These are phyloP conservation scores for Tremella yokohamensis DNA, from an alignment of 768 basidiomycete species.

Conservation along the genomic window DNA sequence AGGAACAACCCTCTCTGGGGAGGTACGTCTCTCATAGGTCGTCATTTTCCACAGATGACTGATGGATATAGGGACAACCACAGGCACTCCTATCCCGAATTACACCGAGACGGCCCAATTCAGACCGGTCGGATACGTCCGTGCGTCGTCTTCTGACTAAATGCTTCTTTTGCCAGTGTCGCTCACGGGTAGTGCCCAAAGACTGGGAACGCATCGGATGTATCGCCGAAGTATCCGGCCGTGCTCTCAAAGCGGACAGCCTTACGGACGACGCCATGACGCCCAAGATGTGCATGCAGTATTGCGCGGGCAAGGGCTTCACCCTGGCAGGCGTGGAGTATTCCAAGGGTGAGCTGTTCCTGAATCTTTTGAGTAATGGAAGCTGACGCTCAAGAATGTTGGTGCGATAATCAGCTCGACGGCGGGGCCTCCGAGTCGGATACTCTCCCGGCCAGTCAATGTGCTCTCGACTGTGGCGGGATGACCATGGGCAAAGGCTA, in stretches of 20 bases:
- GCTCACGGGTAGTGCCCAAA: constrained; percentile 8
- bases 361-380: background rate
- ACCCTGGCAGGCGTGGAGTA: constrained; percentile 12
- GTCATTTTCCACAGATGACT: too few relatives aligned
- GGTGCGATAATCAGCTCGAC: constrained; percentile 14
- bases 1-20: constrained; percentile 32
- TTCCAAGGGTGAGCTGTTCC: background rate
- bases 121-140: background rate
- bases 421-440: constrained; percentile 15
- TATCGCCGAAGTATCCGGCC: constrained; percentile 10
- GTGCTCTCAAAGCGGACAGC: constrained; percentile 7
- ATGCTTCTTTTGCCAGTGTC: constrained; percentile 11
- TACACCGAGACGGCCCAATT: constrained; percentile 27
- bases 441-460: constrained; percentile 9
- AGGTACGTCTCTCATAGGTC: background rate
- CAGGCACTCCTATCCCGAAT: constrained; percentile 9
- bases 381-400: constrained; percentile 13
- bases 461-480: too few relatives aligned
- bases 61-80: background rate
- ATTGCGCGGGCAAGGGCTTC: constrained; percentile 9
- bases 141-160: background rate
- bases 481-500: background rate
- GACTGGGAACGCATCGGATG: constrained; percentile 13
- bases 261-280: constrained; percentile 8
- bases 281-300: constrained; percentile 11